phyloP scores from a whole-genome alignment of 768 basidiomycete species.

The Boletus sensibilis region DNA sequence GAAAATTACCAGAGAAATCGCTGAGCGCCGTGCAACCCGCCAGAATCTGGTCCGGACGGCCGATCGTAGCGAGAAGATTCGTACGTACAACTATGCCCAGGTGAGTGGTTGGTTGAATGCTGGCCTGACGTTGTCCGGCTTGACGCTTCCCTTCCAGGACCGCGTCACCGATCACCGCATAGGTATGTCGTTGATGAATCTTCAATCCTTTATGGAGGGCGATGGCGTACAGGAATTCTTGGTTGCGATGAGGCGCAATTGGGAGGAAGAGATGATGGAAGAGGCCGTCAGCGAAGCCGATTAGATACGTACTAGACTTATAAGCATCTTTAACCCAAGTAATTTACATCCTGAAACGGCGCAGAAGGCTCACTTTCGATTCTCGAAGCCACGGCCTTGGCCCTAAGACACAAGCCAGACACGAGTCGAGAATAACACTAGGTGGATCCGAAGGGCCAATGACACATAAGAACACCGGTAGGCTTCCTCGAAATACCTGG shows the following conservation, averaged over 20 bases:
- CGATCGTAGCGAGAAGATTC: conserved; percentile 90
- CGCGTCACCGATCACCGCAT: conserved; percentile 93
- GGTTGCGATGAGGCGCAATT: conserved; percentile 52
- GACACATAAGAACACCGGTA: too few species aligned
- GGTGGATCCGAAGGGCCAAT: too few species aligned
- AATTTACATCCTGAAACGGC: too few species aligned
- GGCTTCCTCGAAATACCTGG: too few species aligned
- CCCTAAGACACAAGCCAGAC: too few species aligned
- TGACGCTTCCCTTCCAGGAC: conserved; percentile 48
- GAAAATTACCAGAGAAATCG: conserved; percentile 68
- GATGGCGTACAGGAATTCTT: conserved; percentile 59
- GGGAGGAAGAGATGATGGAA: conserved; percentile 56
- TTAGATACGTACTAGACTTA: too few species aligned
- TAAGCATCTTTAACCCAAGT: too few species aligned
- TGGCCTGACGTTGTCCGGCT: background rate
- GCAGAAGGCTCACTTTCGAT: too few species aligned
- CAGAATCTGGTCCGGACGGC: conserved; percentile 74
- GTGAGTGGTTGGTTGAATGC: conserved; percentile 30
- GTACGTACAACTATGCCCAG: conserved; percentile 95
- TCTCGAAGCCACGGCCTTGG: too few species aligned
- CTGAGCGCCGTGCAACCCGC: conserved; percentile 65
- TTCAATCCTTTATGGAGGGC: conserved; percentile 64
- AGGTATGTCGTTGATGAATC: conserved; percentile 69
- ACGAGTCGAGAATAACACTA: too few species aligned
- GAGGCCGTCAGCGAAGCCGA: conserved; percentile 39